Percentiles rank a stretch among this genome's conserved stretches.
phyloP scores from a whole-genome alignment of 1,284 basidiomycete genomes.

The Phenoliferia sp. region DNA sequence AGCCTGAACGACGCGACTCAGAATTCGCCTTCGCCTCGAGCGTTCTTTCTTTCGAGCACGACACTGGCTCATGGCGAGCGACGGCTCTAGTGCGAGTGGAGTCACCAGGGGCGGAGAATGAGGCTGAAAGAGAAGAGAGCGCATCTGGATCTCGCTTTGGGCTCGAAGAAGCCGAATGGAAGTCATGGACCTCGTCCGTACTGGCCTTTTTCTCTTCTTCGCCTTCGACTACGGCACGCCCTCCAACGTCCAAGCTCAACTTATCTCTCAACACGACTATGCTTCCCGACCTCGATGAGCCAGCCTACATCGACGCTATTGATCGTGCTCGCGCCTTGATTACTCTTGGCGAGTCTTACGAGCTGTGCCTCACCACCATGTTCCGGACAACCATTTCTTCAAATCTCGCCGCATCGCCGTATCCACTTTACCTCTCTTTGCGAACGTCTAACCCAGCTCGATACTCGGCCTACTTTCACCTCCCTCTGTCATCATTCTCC shows the following conservation, averaged over 20 bases:
- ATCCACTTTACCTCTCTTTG: slow-evolving; percentile 50
- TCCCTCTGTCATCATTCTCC: slow-evolving; percentile 60
- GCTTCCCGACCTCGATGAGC: slow-evolving; percentile 36
- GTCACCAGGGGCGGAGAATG: background rate
- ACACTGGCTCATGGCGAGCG: slow-evolving; percentile 44
- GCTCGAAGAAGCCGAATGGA: slow-evolving; percentile 26
- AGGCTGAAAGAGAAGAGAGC: background rate
- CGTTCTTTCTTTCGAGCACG: slow-evolving; percentile 44
- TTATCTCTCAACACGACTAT: slow-evolving; percentile 18
- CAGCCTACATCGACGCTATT: slow-evolving; percentile 67
- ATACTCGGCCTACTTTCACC: slow-evolving; percentile 74
- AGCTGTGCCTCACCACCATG: slow-evolving; percentile 84
- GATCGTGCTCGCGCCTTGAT: slow-evolving; percentile 69
- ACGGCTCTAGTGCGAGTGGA: slow-evolving; percentile 41
- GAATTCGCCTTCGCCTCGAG: slow-evolving; percentile 45
- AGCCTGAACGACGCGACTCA: slow-evolving; percentile 35
- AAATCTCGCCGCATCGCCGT: slow-evolving; percentile 29
- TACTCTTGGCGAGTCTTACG: slow-evolving; percentile 86
- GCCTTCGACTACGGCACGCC: slow-evolving; percentile 21
- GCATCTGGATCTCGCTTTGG: slow-evolving; percentile 29
- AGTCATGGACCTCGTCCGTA: slow-evolving; percentile 7
- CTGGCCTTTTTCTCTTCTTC: background rate
- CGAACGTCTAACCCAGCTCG: slow-evolving; percentile 82
- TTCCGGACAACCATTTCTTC: slow-evolving; percentile 42
- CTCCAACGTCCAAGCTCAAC: slow-evolving; percentile 29